phyloP scores from a whole-genome alignment of 805 yeast genomes.

The Jamesozyma gamospora region DNA sequence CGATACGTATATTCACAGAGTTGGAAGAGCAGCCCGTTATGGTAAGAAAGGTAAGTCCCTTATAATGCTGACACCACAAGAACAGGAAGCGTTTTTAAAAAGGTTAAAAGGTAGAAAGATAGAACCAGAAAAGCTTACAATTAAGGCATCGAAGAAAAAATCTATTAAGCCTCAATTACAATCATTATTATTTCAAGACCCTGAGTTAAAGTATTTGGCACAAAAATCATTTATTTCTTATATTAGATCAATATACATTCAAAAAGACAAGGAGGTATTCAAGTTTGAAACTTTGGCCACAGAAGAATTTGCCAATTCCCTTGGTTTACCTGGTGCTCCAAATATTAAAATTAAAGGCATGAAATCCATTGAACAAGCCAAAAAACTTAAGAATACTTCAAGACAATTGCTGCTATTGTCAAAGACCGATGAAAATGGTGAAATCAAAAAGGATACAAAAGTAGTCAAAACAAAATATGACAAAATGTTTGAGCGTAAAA shows the following conservation, averaged over 20 bases:
- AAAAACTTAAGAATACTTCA: slow-evolving; percentile 73
- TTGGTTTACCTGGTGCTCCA: slow-evolving; percentile 96
- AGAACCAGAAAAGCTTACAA: slow-evolving; percentile 60
- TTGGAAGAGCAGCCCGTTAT: slow-evolving; percentile 81
- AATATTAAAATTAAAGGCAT: slow-evolving; percentile 63
- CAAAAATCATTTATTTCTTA: slow-evolving; percentile 95
- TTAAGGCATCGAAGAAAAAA: slow-evolving; percentile 61
- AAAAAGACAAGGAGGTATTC: slow-evolving; percentile 80
- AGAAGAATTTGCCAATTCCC: slow-evolving; percentile 75
- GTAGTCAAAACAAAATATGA: slow-evolving; percentile 79
- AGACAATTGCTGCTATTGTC: slow-evolving; percentile 53
- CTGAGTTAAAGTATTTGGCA: slow-evolving; percentile 84
- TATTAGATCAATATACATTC: slow-evolving; percentile 73
- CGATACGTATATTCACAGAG: slow-evolving; percentile 84
- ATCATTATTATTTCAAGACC: slow-evolving; percentile 81
- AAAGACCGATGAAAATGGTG: slow-evolving; percentile 58
- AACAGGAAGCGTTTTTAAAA: slow-evolving; percentile 64
- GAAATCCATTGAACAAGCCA: slow-evolving; percentile 36
- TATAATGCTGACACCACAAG: slow-evolving; percentile 73
- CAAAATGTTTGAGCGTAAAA: slow-evolving; percentile 89
- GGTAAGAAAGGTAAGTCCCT: slow-evolving; percentile 78
- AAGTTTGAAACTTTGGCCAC: slow-evolving; percentile 65
- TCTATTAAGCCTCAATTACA: slow-evolving; percentile 77
- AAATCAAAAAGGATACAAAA: slow-evolving; percentile 27
- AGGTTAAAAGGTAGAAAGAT: slow-evolving; percentile 55